Conservation (phyloP, 2,329 filamentous ascomycete genomes). For the Calonectria pseudoreteaudii region DNA sequence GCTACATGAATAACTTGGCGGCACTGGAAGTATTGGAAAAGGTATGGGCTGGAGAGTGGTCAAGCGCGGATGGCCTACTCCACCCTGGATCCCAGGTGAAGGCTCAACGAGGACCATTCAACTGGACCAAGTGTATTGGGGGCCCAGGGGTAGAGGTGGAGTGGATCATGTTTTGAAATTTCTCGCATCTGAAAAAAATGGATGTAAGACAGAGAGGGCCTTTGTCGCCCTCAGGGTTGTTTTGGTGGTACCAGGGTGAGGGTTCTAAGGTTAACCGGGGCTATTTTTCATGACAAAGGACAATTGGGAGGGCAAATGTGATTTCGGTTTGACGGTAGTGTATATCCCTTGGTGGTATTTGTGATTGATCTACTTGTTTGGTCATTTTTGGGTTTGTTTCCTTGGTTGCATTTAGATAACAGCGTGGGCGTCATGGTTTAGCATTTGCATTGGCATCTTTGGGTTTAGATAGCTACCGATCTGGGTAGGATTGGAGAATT, state of each 20-base stretch:
- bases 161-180: slow-evolving; percentile 73
- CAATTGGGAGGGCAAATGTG: slow-evolving; percentile 9
- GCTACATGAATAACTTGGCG: slow-evolving; percentile 93
- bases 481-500: slow-evolving; percentile 20
- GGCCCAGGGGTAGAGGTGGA: slow-evolving; percentile 69
- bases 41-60: slow-evolving; percentile 75
- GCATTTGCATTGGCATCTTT: slow-evolving; percentile 16
- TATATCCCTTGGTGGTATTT: background rate
- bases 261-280: slow-evolving; percentile 5
- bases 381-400: background rate
- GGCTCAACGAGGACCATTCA: slow-evolving; percentile 63
- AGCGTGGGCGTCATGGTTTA: slow-evolving; percentile 20
- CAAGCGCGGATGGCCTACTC: slow-evolving; percentile 51
- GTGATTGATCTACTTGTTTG: background rate
- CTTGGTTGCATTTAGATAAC: slow-evolving; percentile 17
- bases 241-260: slow-evolving; percentile 5
- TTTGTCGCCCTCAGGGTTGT: slow-evolving; percentile 21
- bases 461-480: slow-evolving; percentile 17
- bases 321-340: background rate
- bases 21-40: slow-evolving; percentile 88
- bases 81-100: slow-evolving; percentile 49
- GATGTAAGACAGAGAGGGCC: slow-evolving; percentile 32
- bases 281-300: slow-evolving; percentile 7
- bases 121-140: slow-evolving; percentile 69
- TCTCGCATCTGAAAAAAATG: slow-evolving; percentile 25